phyloP scores from a whole-genome alignment of 2,329 filamentous ascomycete species.

The Amesomyces nigricolor region DNA sequence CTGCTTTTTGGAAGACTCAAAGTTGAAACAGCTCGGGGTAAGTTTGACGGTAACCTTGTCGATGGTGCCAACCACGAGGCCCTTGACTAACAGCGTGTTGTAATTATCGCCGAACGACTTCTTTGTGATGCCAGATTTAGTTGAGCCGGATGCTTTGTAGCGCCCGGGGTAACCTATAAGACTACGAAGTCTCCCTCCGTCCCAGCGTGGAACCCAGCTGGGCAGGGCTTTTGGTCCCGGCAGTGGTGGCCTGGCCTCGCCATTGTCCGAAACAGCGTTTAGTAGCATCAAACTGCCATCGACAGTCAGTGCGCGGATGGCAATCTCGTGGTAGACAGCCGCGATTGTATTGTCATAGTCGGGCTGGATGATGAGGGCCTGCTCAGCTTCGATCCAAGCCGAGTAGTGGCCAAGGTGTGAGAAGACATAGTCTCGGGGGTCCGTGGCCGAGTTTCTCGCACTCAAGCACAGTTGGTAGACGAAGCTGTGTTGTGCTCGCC shows the following conservation, averaged over 20 bases:
- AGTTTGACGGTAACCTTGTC: conserved; percentile 10
- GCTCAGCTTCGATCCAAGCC: conserved; percentile 8
- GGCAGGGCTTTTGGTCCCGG: conserved; percentile 1
- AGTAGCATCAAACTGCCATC: conserved; percentile 10
- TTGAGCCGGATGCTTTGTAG: conserved; percentile 6
- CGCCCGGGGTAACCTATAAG: conserved; percentile 11
- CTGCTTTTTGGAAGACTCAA: conserved; percentile 11
- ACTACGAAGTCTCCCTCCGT: conserved; percentile 7
- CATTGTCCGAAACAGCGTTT: conserved; percentile 13
- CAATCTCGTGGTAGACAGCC: conserved; percentile 13
- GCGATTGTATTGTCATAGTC: conserved; percentile 13
- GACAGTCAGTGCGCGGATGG: conserved; percentile 12
- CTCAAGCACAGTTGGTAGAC: conserved; percentile 11
- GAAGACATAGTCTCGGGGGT: conserved; percentile 12
- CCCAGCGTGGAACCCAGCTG: conserved; percentile 12
- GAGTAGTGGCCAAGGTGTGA: conserved; percentile 13
- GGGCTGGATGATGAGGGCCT: conserved; percentile 12
- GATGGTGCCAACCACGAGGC: conserved; percentile 6
- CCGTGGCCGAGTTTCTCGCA: conserved; percentile 9
- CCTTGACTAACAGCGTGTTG: conserved; percentile 7
- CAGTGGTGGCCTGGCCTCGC: neutral
- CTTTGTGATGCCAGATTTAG: conserved; percentile 9
- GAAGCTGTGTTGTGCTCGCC: conserved; percentile 6
- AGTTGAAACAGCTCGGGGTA: conserved; percentile 9
- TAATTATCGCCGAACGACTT: conserved; percentile 8